A percentile compares a stretch with the other conserved stretches of the same genome.
These are phyloP conservation scores for Penicillium digitatum DNA, from an alignment of 2,329 filamentous ascomycete species.

Conservation along the genomic window DNA sequence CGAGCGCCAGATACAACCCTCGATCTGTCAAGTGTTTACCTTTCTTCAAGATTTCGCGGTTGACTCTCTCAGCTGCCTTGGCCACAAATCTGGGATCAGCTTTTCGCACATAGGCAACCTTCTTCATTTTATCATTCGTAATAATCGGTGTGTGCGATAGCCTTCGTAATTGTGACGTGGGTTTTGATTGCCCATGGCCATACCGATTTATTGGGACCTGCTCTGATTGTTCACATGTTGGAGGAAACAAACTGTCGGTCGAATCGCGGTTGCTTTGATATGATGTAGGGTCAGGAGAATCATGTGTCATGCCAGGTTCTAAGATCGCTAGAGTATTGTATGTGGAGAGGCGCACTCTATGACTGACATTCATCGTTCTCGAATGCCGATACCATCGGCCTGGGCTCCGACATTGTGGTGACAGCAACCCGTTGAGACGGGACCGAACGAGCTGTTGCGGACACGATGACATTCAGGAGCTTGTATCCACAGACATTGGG, in stretches of 20 bases:
- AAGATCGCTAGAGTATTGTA: conserved; percentile 2
- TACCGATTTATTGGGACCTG: background rate
- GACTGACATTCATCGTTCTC: conserved; percentile 11
- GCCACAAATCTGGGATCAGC: conserved; percentile 12
- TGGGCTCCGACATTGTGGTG: conserved; percentile 16
- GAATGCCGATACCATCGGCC: conserved; percentile 23
- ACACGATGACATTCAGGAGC: conserved; percentile 38
- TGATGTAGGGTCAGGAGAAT: background rate
- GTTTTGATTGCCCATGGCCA: background rate
- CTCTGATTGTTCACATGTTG: background rate
- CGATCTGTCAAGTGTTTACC: conserved; percentile 19
- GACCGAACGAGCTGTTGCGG: conserved; percentile 28
- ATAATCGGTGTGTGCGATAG: background rate
- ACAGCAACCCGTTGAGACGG: conserved; percentile 29
- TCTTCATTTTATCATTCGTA: background rate
- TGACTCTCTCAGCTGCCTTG: conserved; percentile 14
- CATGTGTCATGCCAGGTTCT: background rate
- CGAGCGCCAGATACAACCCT: conserved; percentile 19
- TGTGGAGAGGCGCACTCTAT: conserved; percentile 8
- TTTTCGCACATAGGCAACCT: conserved; percentile 4
- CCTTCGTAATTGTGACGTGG: background rate
- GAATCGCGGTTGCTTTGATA: background rate
- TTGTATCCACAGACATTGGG: conserved; percentile 22
- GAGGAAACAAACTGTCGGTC: background rate
- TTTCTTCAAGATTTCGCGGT: conserved; percentile 16